Evolutionary conservation across 441 rosid genomes (phyloP).

Genomic region (Erysimum cheiri): DNA sequence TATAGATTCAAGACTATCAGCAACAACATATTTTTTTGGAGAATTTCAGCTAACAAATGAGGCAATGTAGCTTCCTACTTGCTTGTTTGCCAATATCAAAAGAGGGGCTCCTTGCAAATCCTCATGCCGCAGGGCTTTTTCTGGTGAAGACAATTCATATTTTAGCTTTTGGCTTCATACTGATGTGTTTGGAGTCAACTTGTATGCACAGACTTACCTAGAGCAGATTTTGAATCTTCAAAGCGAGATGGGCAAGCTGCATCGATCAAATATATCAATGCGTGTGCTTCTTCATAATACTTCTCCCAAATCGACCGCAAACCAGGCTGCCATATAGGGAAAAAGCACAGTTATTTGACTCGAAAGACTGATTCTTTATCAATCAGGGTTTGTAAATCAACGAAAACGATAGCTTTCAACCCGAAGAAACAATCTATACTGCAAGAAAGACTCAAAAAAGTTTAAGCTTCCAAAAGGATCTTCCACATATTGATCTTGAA

Average conservation of each 20-base stretch:
- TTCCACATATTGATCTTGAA: too few relatives aligned
- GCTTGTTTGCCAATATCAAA: slow-evolving; percentile 91
- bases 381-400: not conserved
- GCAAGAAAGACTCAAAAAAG: too few relatives aligned
- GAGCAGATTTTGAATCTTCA: slow-evolving; percentile 92
- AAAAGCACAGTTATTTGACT: slow-evolving; percentile 5
- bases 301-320: slow-evolving; percentile 98
- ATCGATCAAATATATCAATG: slow-evolving; percentile 84
- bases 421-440: not conserved
- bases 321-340: slow-evolving; percentile 64
- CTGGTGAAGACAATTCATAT: slow-evolving; percentile 46
- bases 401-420: not conserved
- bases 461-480: not conserved
- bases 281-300: slow-evolving; percentile 98
- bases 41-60: not conserved
- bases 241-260: slow-evolving; percentile 90
- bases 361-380: slow-evolving; percentile 5
- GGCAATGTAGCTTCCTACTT: slow-evolving; percentile 52
- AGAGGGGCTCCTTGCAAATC: slow-evolving; percentile 98
- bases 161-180: slow-evolving; percentile 31
- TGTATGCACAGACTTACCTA: slow-evolving; percentile 56
- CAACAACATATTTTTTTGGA: not conserved
- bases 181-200: slow-evolving; percentile 7
- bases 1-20: slow-evolving; percentile 23
- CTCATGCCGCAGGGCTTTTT: slow-evolving; percentile 92